Evolutionary conservation across 148 eudicot genomes (phyloP).

Genomic region (Silene latifolia): DNA sequence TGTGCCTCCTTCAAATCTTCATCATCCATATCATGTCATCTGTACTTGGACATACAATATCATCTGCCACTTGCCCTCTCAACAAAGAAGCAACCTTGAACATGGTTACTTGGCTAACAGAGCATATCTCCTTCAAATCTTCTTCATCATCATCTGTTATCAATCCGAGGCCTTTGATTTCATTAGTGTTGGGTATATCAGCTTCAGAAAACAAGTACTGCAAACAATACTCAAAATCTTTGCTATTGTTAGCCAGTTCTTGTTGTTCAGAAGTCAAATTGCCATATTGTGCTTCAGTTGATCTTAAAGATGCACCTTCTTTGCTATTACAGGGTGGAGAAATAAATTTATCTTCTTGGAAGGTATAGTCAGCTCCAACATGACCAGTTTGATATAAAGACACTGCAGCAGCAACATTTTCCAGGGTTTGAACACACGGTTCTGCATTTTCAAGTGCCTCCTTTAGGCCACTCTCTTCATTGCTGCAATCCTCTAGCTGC

Average conservation of each 20-base stretch:
- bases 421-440: not conserved
- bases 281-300: not conserved
- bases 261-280: not conserved
- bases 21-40: not conserved
- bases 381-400: slow-evolving; percentile 6
- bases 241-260: not conserved
- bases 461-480: not conserved
- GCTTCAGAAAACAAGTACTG: not conserved
- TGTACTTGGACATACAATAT: not conserved
- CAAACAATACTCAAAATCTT: not conserved
- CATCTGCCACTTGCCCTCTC: slow-evolving; percentile 1
- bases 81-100: not conserved
- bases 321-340: not conserved
- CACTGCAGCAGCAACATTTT: not conserved
- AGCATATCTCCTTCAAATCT: not conserved
- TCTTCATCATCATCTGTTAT: not conserved
- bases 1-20: not conserved
- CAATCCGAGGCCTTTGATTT: not conserved
- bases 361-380: no score
- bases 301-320: not conserved
- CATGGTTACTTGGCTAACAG: not conserved
- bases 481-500: not conserved
- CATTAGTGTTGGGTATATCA: not conserved
- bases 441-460: not conserved
- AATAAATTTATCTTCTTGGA: no score